Base-by-base conservation (phyloP, 129 eudicot species). In the Pseudognaphalium luteoalbum region DNA sequence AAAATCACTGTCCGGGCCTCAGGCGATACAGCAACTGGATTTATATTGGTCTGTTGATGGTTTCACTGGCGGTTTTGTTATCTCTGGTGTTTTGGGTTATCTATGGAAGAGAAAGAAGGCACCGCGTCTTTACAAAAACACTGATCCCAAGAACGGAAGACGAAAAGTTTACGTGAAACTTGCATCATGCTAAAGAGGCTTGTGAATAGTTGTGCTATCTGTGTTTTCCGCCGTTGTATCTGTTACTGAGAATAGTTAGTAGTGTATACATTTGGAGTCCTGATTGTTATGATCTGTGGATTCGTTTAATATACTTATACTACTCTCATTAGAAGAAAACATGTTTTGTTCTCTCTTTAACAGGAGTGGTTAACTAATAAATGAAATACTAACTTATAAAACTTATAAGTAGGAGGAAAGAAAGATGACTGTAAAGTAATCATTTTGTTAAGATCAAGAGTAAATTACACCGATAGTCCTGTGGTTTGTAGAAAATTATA, bases 91-190 rank as follows among this genome's bases (percentile, higher is more conserved):
- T 89, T 83, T 95, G 97, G 95, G 92, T 95, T 17, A 70, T 91
- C 35, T 95, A 95, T 16, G 99, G 97, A 42, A 81, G 97, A 64
- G 99, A 95, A 78, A 87, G 99, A 74, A 80, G 86, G 81, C 96
- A 91, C 68, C 92, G 99, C 9, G 85, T 91, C 15, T 91, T 85
- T 78, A 91, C 97, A 6, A 94, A 91, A 79, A 81, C 73, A 68
- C 84, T 77, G 8, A 62, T 42, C 2, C 76, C 84, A 57, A 74
- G 75, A 74, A 68, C 84, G 8, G 70, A 80, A 11, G 75, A 44
- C 6, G 74, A 67, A 29, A 80, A 80, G 80, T 37, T 54, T 59
- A 74, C 17, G 74, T 74, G 83, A 73, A 30, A 20, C n/a, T 7
- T 35, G 21, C 14, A 14, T 32, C 29, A 35, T 35, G 22, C 30